Evolutionary conservation across 2,329 filamentous ascomycete species (phyloP).

Genomic region (Raffaelea albimanens): DNA sequence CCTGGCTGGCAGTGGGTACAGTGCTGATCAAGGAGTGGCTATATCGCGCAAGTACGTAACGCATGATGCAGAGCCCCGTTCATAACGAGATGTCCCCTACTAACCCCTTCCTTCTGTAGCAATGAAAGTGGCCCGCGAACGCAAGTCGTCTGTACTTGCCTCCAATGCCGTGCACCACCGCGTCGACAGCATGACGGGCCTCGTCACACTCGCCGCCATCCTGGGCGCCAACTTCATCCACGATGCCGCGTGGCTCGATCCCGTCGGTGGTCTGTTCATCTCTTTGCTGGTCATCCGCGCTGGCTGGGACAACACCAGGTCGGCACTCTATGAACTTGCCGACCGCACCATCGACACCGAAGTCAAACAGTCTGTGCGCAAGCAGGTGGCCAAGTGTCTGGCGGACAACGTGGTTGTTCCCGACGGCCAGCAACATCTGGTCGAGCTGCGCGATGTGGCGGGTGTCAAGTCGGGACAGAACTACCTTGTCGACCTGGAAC

Average conservation of each 20-base stretch:
- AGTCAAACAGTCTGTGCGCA: slow-evolving; percentile 61
- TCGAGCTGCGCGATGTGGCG: slow-evolving; percentile 69
- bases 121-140: slow-evolving; percentile 89
- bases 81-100: slow-evolving; percentile 9
- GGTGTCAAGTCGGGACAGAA: slow-evolving; percentile 96
- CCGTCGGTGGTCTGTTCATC: slow-evolving; percentile 85
- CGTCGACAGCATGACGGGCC: slow-evolving; percentile 88
- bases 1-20: slow-evolving; percentile 85
- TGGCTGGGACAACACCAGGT: slow-evolving; percentile 74
- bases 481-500: slow-evolving; percentile 82
- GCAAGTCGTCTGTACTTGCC: slow-evolving; percentile 89
- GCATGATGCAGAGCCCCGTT: not conserved
- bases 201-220: slow-evolving; percentile 85
- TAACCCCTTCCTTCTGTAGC: slow-evolving; percentile 39
- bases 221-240: slow-evolving; percentile 78
- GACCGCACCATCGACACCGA: slow-evolving; percentile 84
- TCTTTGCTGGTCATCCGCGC: slow-evolving; percentile 89
- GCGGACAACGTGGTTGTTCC: slow-evolving; percentile 22
- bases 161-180: slow-evolving; percentile 96
- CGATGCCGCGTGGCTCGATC: slow-evolving; percentile 86
- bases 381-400: slow-evolving; percentile 53
- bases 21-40: slow-evolving; percentile 95
- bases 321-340: slow-evolving; percentile 79
- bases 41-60: slow-evolving; percentile 78
- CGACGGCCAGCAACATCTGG: slow-evolving; percentile 45